Conservation (phyloP, 2,329 filamentous ascomycete genomes). For the Tolypocladium inflatum region DNA sequence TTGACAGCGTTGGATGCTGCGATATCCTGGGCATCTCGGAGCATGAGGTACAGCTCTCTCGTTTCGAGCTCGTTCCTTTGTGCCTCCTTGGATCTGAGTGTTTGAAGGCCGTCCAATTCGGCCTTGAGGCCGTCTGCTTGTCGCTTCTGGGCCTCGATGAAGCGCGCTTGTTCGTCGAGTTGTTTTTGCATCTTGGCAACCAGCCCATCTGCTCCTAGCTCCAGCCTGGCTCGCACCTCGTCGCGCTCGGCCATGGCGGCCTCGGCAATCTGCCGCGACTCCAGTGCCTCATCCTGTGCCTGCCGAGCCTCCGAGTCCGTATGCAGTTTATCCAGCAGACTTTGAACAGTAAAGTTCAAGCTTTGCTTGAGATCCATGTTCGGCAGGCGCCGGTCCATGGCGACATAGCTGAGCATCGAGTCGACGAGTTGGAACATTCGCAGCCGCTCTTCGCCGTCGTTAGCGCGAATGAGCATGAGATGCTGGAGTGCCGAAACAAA, state of each 20-base stretch:
- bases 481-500: conserved; percentile 94
- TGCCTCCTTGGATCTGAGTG: conserved; percentile 77
- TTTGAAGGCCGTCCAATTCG: conserved; percentile 79
- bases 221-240: conserved; percentile 82
- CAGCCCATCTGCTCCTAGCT: conserved; percentile 85
- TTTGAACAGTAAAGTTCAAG: conserved; percentile 95
- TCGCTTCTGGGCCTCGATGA: conserved; percentile 80
- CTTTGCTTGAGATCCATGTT: conserved; percentile 98
- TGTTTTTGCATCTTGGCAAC: conserved; percentile 90
- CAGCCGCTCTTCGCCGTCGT: conserved; percentile 82
- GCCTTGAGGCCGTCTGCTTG: conserved; percentile 84
- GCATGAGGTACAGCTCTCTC: conserved; percentile 94
- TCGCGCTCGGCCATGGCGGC: conserved; percentile 93
- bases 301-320: conserved; percentile 92
- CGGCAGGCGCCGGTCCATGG: conserved; percentile 90
- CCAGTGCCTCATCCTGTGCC: conserved; percentile 82
- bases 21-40: conserved; percentile 92
- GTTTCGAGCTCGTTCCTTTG: conserved; percentile 95
- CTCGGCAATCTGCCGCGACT: conserved; percentile 87
- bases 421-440: conserved; percentile 97
- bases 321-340: conserved; percentile 86
- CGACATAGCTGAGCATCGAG: conserved; percentile 97
- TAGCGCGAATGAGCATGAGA: conserved; percentile 83
- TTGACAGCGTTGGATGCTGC: conserved; percentile 73
- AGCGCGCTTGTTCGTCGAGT: conserved; percentile 81